A percentile compares a stretch with the other conserved stretches of the same genome.
These are phyloP conservation scores for Panus rudis DNA, from an alignment of 768 basidiomycete species.

Conservation along the genomic window DNA sequence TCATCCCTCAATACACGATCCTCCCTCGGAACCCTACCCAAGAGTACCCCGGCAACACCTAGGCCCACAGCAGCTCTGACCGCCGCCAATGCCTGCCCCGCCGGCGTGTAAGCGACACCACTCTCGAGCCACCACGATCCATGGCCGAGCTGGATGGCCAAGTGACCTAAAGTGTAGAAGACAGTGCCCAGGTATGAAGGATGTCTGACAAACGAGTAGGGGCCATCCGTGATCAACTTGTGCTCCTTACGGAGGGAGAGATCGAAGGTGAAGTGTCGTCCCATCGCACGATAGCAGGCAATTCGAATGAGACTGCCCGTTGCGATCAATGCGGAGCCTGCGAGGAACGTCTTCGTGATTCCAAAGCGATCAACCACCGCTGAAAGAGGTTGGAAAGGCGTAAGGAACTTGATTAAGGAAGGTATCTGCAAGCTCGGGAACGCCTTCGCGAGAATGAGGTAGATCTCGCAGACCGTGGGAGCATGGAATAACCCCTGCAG, in stretches of 20 bases:
- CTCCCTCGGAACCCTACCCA: conserved; percentile 5
- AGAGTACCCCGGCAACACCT: neutral
- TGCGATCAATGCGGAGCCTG: neutral
- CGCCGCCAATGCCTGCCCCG: conserved; percentile 5
- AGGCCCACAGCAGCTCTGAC: neutral
- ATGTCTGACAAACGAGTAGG: conserved; percentile 17
- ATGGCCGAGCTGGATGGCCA: neutral
- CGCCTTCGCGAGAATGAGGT: neutral
- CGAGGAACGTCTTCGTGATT: neutral
- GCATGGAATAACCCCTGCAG: neutral
- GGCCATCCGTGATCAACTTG: conserved; percentile 15
- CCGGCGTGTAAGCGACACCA: conserved; percentile 4
- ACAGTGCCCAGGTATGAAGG: conserved; percentile 13
- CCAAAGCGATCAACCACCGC: neutral
- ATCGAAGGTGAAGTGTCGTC: conserved; percentile 10
- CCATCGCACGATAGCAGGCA: conserved; percentile 3
- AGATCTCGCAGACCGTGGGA: neutral
- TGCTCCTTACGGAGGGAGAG: conserved; percentile 6
- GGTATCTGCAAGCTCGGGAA: neutral
- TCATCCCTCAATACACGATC: conserved; percentile 8
- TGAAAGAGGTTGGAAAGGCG: neutral
- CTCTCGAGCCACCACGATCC: conserved; percentile 16
- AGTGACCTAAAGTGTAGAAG: conserved; percentile 4
- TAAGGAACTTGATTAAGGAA: neutral
- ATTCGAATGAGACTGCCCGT: neutral